phyloP scores from a whole-genome alignment of 345 rosid genomes.

The Carallia pectinifolia region DNA sequence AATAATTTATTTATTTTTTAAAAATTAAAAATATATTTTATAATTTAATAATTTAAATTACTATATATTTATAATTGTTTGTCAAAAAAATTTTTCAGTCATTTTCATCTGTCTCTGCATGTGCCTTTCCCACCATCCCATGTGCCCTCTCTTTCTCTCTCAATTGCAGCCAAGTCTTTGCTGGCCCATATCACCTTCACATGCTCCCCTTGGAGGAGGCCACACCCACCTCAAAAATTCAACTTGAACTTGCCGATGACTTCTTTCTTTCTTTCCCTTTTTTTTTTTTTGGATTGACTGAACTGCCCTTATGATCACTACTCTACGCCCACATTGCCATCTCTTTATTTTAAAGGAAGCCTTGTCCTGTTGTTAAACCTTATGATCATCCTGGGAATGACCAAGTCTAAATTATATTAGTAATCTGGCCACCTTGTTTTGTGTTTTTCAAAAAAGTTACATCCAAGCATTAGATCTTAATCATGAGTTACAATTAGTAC shows the following conservation, averaged over 20 bases:
- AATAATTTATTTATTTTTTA: no score
- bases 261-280: not conserved
- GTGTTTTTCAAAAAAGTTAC: no score
- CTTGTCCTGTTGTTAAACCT: no score
- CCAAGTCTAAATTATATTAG: no score
- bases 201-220: slow-evolving; percentile 49
- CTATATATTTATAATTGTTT: no score
- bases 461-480: no score
- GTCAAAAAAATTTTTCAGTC: no score
- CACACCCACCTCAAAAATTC: slow-evolving; percentile 6
- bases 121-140: not conserved
- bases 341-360: not conserved
- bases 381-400: no score
- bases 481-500: no score
- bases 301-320: not conserved
- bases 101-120: not conserved
- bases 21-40: no score
- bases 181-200: slow-evolving; percentile 64
- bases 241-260: not conserved
- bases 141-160: slow-evolving; percentile 13
- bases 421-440: no score
- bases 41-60: no score
- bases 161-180: slow-evolving; percentile 25
- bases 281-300: not conserved
- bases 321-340: not conserved